Base-by-base conservation (phyloP, 2,329 filamentous ascomycete species). In the Nannizzia gypsea region DNA sequence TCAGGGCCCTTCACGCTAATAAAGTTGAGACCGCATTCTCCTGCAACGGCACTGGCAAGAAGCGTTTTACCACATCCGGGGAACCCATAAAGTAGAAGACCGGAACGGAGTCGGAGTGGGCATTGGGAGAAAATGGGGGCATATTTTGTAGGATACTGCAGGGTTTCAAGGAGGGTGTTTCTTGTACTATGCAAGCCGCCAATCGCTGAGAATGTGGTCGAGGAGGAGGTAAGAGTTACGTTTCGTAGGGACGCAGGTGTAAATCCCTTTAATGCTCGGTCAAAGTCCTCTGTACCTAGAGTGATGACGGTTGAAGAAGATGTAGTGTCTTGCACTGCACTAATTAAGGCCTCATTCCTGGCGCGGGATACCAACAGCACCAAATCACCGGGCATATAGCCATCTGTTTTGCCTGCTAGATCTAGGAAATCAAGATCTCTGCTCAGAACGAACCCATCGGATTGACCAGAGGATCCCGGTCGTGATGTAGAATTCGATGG, bases 1-100 rank as follows among this genome's bases (percentile, higher is more conserved):
- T 99, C 95, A 0, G 93, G 93, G 0, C 93, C 93, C 76, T 99
- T 99, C 69, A 99, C 93, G 44, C 87, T 91, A 73, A 99, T 99
- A 74, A 99, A 99, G 73, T 99, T 99, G 62, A 99, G 84, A 0
- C 92, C 92, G 69, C 92, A 97, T 76, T 99, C 93, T 60, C 92
- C 92, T 11, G 95, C 93, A n/a, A 99, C 92, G 0, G 93, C 93
- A 61, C 89, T 95, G 20, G 95, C 93, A 8, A 99, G 83, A 6
- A 99, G 81, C 0, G 93, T 99, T 76, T 99, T 99, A 63, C 95
- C 95, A 69, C 93, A 97, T 1, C 93, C 93, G 0, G 93, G 93
- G 68, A 88, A 97, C 28, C 93, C 93, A 70, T 99, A 99, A 0
- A 99, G 81, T 2, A 99, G 80, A 1, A 99, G 80, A 58, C 93